Percentiles rank a stretch among this genome's conserved stretches.
phyloP scores from a whole-genome alignment of 1,284 basidiomycete genomes.

The Stereum hirsutum region DNA sequence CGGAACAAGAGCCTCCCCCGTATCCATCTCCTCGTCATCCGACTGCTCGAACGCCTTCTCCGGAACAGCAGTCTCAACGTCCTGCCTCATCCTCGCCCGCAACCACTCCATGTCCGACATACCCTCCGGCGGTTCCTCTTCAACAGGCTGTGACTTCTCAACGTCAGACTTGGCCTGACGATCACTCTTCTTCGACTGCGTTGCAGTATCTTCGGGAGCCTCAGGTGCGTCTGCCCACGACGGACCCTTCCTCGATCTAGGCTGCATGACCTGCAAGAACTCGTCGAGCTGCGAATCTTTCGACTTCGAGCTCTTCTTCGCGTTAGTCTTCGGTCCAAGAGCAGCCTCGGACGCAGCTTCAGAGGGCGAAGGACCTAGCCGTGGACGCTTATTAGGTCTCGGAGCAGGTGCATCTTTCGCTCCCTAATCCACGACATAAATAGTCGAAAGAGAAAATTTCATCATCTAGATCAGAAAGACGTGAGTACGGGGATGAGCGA shows the following conservation, averaged over 20 bases:
- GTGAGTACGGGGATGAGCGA: neutral
- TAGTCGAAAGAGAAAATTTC: neutral
- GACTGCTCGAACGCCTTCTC: slow-evolving; percentile 52
- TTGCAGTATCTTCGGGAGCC: slow-evolving; percentile 10
- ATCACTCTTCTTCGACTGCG: slow-evolving; percentile 9
- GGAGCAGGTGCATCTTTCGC: slow-evolving; percentile 56
- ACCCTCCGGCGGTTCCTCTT: slow-evolving; percentile 17
- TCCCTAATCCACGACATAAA: slow-evolving; percentile 28
- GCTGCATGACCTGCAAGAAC: slow-evolving; percentile 58
- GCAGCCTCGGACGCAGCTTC: slow-evolving; percentile 16
- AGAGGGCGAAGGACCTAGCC: slow-evolving; percentile 32
- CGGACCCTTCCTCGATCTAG: slow-evolving; percentile 46
- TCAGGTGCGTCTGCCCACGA: slow-evolving; percentile 55
- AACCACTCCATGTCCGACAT: slow-evolving; percentile 71
- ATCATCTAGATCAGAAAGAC: neutral
- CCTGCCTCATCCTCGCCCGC: slow-evolving; percentile 51
- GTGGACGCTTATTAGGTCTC: slow-evolving; percentile 60
- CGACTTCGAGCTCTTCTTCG: slow-evolving; percentile 13
- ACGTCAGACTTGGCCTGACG: slow-evolving; percentile 18
- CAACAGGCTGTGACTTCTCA: slow-evolving; percentile 4
- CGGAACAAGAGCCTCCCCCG: slow-evolving; percentile 11
- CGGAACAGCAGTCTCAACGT: slow-evolving; percentile 26
- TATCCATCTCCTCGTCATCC: slow-evolving; percentile 42
- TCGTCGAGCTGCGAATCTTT: slow-evolving; percentile 39
- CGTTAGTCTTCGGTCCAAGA: slow-evolving; percentile 11